Base-by-base conservation (phyloP, 352 stramenopile species). In the Pythium folliculosum region DNA sequence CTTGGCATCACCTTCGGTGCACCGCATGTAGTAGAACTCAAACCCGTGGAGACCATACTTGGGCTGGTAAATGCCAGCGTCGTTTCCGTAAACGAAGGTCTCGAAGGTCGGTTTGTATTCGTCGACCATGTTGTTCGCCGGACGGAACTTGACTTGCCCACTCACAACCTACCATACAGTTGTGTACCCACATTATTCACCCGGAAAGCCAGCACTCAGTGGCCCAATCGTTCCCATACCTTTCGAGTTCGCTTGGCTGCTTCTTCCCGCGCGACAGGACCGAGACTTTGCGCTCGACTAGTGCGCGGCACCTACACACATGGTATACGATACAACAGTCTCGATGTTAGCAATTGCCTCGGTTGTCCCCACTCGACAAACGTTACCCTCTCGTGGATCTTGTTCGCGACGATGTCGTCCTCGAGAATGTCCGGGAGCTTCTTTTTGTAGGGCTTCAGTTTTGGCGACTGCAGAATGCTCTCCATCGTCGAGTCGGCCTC, bases 1-100 rank as follows among this genome's bases (percentile, higher is more conserved):
- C 19, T 75, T 73, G 5, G 35, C 43, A 3, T 82, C 76, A 8
- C 55, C 52, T 52, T 86, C 75, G 2, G 58, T 62, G 54, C 80
- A 80, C 0, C 77, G 75, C 14, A 89, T 45, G 60, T 89, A 89
- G 45, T 58, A 81, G 53, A 89, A 89, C 53, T 89, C 77, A 57
- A 86, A 89, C 5, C 63, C 73, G 12, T 87, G 78, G 21, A 89
- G 65, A 7, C 81, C 81, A 53, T 86, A 87, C 65, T 87, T 89
- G 49, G 78, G 78, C 56, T 85, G 78, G 40, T 86, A 87, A 27
- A 89, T 89, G 8, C 81, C 78, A 1, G 63, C 81, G 13, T 77
- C 67, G 38, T 89, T 89, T 23, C 81, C 78, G 43, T 83, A 84
- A 4, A 84, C 44, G 23, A 85, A 87, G 1, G 60, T 65, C 21